Evolutionary conservation across 2,329 filamentous ascomycete genomes (phyloP), one percentile per base, ranked within the genome.

Genomic region (Celoporthe dispersa): DNA sequence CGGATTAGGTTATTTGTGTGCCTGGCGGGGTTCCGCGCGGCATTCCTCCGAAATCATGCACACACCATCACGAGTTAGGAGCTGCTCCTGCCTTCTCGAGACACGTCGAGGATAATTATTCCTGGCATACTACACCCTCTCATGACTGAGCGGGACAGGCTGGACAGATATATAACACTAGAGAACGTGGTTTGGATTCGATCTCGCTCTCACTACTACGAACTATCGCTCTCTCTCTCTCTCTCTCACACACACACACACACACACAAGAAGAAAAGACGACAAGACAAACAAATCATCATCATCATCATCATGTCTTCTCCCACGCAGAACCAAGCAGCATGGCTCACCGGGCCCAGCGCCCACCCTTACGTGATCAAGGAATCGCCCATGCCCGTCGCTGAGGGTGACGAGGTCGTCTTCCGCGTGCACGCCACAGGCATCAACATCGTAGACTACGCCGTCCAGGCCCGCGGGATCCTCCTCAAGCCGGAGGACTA

Each of bases 371-470:
- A 44, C 25, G 41, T 51, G 25, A 3, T 64, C 62, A 64, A 64
- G 28, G 62, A 44, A 4, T 31, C 62, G 19, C 62, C 62, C 7
- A 51, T 64, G 62, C 62, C 62, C 28, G 41, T 28, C 2, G 16
- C 62, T 2, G 41, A 33, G 39, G 41, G 31, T 2, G 62, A 48
- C 41, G 62, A 64, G 62, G 41, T 64, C 9, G 62, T 77, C n/a
- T 66, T 78, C n/a, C 72, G 71, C 51, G 77, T 75, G 66, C 69
- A 68, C 48, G 74, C 76, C n/a, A 70, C 78, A 48, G 77, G 76
- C 12, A 73, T 79, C 69, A 79, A 78, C 78, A 62, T 73, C 74
- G 39, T 78, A 11, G 77, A 79, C 70, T 64, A 35, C 68, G 62
- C 5, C 5, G 28, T 64, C 41, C 62, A 64, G 39, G 19, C 28